A percentile compares a stretch with the other conserved stretches of the same genome.
phyloP scores from a whole-genome alignment of 108 stramenopile genomes.

The Pseudonitzschia delicatissima region DNA sequence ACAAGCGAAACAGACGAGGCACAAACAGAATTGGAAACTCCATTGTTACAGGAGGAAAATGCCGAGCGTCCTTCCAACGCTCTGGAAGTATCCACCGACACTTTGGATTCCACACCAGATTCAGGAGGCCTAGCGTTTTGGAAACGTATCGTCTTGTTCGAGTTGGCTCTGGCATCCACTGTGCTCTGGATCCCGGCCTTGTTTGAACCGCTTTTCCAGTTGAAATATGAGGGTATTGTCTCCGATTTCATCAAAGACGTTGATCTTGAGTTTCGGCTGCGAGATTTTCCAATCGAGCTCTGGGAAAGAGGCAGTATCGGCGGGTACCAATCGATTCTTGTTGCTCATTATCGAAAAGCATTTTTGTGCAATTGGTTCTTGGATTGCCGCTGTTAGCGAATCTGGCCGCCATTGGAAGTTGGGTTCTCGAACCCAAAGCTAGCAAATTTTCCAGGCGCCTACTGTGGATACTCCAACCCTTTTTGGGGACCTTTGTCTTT shows the following conservation, averaged over 20 bases:
- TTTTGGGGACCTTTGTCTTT: slow-evolving; percentile 26
- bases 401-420: slow-evolving; percentile 4
- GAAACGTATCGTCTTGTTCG: slow-evolving; percentile 30
- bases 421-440: slow-evolving; percentile 11
- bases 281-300: slow-evolving; percentile 30
- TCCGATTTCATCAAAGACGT: slow-evolving; percentile 27
- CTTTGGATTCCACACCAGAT: background rate
- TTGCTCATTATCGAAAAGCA: slow-evolving; percentile 10
- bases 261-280: slow-evolving; percentile 19
- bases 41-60: background rate
- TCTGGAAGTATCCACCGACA: background rate
- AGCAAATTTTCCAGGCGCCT: background rate
- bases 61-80: background rate
- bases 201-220: slow-evolving; percentile 33
- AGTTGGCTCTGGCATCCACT: slow-evolving; percentile 26
- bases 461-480: slow-evolving; percentile 32
- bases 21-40: background rate
- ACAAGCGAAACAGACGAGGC: background rate
- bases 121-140: slow-evolving; percentile 15
- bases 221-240: slow-evolving; percentile 28
- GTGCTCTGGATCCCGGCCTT: slow-evolving; percentile 41
- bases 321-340: slow-evolving; percentile 34
- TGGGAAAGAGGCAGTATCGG: slow-evolving; percentile 20
- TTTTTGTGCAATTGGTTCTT: slow-evolving; percentile 24
- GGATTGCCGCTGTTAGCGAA: slow-evolving; percentile 34